Evolutionary conservation across 2,329 filamentous ascomycete genomes (phyloP).

Genomic region (Pezicula carpinea): DNA sequence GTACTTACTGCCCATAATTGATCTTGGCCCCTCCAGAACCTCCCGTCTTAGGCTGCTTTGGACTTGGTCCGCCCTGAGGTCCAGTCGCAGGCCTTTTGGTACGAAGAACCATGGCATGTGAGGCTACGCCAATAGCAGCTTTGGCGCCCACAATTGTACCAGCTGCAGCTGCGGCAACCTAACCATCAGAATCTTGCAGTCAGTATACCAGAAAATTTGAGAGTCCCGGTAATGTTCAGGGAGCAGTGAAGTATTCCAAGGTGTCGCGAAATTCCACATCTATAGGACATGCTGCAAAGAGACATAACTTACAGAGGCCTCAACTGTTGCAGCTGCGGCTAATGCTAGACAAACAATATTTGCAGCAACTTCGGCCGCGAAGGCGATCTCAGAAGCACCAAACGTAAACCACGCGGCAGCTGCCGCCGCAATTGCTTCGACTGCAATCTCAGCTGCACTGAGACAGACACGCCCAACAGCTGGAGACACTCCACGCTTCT

Average conservation of each 20-base stretch:
- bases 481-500: neutral
- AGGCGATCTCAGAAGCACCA: constrained; percentile 3
- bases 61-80: constrained; percentile 1
- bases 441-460: constrained; percentile 4
- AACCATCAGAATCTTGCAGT: too few relatives aligned
- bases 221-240: too few relatives aligned
- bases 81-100: neutral
- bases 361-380: constrained; percentile 5
- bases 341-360: constrained; percentile 3
- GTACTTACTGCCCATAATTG: neutral
- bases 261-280: too few relatives aligned
- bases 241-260: too few relatives aligned
- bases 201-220: too few relatives aligned
- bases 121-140: neutral
- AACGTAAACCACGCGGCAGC: constrained; percentile 6
- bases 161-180: neutral
- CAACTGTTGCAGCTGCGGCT: constrained; percentile 4
- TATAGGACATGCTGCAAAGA: neutral
- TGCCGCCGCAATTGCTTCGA: constrained; percentile 2
- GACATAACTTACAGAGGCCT: constrained; percentile 4
- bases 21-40: neutral
- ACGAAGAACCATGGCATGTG: constrained; percentile 1
- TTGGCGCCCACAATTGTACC: too few relatives aligned
- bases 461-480: constrained; percentile 1
- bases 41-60: constrained; percentile 1